These are phyloP conservation scores for Agrocybe pediades DNA, from an alignment of 768 basidiomycete species.

Conservation along the genomic window DNA sequence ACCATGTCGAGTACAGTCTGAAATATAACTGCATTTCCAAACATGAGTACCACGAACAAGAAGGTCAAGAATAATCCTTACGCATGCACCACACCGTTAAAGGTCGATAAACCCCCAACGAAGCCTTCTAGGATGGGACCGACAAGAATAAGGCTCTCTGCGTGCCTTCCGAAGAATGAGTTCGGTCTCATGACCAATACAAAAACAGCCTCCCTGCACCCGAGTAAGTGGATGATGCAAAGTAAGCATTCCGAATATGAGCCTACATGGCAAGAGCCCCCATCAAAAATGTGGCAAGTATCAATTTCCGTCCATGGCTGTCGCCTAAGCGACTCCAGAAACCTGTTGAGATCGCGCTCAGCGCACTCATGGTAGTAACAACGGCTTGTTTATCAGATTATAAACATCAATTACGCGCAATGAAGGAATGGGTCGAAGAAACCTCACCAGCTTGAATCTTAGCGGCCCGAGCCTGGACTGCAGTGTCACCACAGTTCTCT, in stretches of 20 bases:
- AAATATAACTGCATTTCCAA: slow-evolving; percentile 45
- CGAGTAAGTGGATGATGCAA: not conserved
- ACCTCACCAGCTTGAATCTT: slow-evolving; percentile 64
- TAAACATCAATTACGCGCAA: slow-evolving; percentile 1
- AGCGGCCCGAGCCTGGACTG: slow-evolving; percentile 69
- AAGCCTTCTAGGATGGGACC: slow-evolving; percentile 82
- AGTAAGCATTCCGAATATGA: slow-evolving; percentile 1
- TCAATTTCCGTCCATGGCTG: slow-evolving; percentile 70
- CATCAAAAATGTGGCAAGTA: slow-evolving; percentile 65
- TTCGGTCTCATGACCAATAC: slow-evolving; percentile 71
- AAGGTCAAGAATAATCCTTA: slow-evolving; percentile 43
- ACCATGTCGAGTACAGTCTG: slow-evolving; percentile 54
- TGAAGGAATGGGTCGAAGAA: not conserved
- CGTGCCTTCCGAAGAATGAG: slow-evolving; percentile 48
- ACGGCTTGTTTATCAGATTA: slow-evolving; percentile 44
- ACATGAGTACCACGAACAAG: slow-evolving; percentile 7
- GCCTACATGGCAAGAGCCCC: slow-evolving; percentile 77
- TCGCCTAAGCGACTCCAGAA: slow-evolving; percentile 88
- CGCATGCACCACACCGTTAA: slow-evolving; percentile 73
- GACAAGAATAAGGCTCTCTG: slow-evolving; percentile 72
- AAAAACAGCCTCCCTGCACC: slow-evolving; percentile 71
- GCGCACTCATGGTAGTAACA: slow-evolving; percentile 72
- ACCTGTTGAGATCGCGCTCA: slow-evolving; percentile 82
- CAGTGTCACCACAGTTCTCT: slow-evolving; percentile 41
- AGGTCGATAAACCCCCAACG: slow-evolving; percentile 67